Base-by-base conservation (phyloP, 2,329 filamentous ascomycete species). In the Clonostachys rosea region DNA sequence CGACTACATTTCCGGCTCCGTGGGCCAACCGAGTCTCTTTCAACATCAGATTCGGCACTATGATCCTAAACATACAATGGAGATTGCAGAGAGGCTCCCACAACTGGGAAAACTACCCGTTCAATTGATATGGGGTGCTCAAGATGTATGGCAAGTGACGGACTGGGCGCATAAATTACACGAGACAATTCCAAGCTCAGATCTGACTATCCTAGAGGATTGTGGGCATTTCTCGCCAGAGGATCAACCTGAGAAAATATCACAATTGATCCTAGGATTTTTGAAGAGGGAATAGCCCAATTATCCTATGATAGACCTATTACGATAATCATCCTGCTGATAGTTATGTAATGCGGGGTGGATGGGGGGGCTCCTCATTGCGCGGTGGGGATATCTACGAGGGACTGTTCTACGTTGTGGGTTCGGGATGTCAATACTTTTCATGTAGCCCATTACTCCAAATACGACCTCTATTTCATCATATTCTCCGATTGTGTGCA, bases 31-130 rank as follows among this genome's bases (percentile, higher is more conserved):
- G 0, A 65, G 63, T 44, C 43, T 65, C 9, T 63, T 65, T 47
- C 54, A 63, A 48, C 62, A 65, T 39, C 63, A 65, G 34, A 48
- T 65, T 20, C 57, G 55, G 2, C 59, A 63, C 41, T 65, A 64
- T 30, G 59, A 64, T 11, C 58, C 58, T 1, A 64, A 57, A n/a
- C 63, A 64, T 44, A 65, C 62, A 3, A 48, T 64, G 50, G 61
- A 65, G 43, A 47, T 65, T 9, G 50, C 55, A 1, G 45, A 52
- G 1, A 55, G 51, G 4, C 50, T 64, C 1, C 43, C 33, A 1
- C 55, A 62, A 40, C 49, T 65, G 4, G 49, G 44, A 4, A 54
- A 54, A 18, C 3, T 45, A 40, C 45, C 45, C 1, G 49, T 50
- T 30, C 43, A 44, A 52, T 44, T 61, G 2, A 58, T 66, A 3